Percentiles rank a stretch among this genome's conserved stretches.
Evolutionary conservation across 2,329 filamentous ascomycete species (phyloP).

Genomic region (Hyphodiscus sp.): DNA sequence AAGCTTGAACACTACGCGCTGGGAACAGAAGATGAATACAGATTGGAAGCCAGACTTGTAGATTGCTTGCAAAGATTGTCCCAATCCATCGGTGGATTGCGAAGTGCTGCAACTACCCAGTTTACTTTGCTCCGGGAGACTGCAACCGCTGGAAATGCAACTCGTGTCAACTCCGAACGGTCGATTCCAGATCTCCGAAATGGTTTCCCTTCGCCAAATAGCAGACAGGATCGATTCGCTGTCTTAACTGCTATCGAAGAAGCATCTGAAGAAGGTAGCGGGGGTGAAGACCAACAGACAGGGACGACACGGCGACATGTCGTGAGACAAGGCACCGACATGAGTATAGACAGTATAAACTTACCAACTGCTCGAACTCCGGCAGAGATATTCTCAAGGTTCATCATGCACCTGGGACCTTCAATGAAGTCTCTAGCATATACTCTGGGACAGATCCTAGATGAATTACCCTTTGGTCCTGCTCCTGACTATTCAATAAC

Average conservation of each 20-base stretch:
- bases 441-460: slow-evolving; percentile 81
- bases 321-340: slow-evolving; percentile 14
- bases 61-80: slow-evolving; percentile 79
- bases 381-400: slow-evolving; percentile 83
- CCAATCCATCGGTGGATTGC: slow-evolving; percentile 82
- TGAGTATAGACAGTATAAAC: slow-evolving; percentile 20
- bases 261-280: slow-evolving; percentile 49
- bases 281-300: slow-evolving; percentile 34
- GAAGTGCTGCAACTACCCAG: slow-evolving; percentile 84
- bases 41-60: slow-evolving; percentile 71
- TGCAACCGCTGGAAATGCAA: slow-evolving; percentile 12
- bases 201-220: slow-evolving; percentile 31
- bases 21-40: slow-evolving; percentile 73
- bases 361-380: slow-evolving; percentile 49
- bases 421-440: slow-evolving; percentile 95
- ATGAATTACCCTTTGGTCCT: slow-evolving; percentile 75
- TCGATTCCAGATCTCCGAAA: background rate
- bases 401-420: slow-evolving; percentile 82
- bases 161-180: slow-evolving; percentile 8
- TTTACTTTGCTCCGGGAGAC: slow-evolving; percentile 72
- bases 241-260: slow-evolving; percentile 58
- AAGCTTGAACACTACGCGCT: slow-evolving; percentile 83
- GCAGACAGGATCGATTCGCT: slow-evolving; percentile 38
- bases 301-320: slow-evolving; percentile 12
- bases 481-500: slow-evolving; percentile 61